Base-by-base conservation (phyloP, 2,329 filamentous ascomycete genomes). In the Rhynchosporium agropyri region DNA sequence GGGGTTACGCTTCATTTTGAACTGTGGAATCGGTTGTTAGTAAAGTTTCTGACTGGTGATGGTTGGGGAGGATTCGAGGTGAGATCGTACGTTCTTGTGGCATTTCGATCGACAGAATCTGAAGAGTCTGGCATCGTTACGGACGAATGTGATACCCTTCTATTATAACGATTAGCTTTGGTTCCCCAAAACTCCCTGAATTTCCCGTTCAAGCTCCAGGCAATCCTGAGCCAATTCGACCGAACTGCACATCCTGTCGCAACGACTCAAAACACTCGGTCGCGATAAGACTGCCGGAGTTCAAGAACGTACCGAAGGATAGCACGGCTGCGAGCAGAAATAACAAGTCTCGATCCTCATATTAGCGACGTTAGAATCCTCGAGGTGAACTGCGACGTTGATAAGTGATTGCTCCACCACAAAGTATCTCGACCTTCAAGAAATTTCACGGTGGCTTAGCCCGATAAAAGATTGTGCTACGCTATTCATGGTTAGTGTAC, bases 1-100 rank as follows among this genome's bases (percentile, higher is more conserved):
- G 42, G 94, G 93, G 80, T 98, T 97, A 70, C 95, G 89, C 89
- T 97, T 97, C 91, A 96, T 96, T 80, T 96, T 95, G 86, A 96
- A 96, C 83, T 87, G 69, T 58, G 10, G 28, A 46, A 3, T 31
- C 9, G 31, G 1, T 8, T 53, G 43, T 65, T 50, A 65, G 61
- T 46, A 51, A 20, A 7, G 33, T 5, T 9, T n/a, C 40, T 42
- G 40, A 29, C 40, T 10, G 15, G n/a, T 60, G 46, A 36, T 38
- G 45, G 9, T 10, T 33, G 33, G n/a, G 48, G 33, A n/a, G 26
- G 3, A 20, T 36, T 8, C n/a, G 43, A 40, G 57, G 33, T 46
- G 28, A n/a, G 3, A 13, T 49, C 63, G 10, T 68, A 72, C 71
- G 20, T 72, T 73, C 67, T 72, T 72, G 54, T 73, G 83, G 76